Conservation (phyloP, 129 eudicot species). For the Lactuca sativa region DNA sequence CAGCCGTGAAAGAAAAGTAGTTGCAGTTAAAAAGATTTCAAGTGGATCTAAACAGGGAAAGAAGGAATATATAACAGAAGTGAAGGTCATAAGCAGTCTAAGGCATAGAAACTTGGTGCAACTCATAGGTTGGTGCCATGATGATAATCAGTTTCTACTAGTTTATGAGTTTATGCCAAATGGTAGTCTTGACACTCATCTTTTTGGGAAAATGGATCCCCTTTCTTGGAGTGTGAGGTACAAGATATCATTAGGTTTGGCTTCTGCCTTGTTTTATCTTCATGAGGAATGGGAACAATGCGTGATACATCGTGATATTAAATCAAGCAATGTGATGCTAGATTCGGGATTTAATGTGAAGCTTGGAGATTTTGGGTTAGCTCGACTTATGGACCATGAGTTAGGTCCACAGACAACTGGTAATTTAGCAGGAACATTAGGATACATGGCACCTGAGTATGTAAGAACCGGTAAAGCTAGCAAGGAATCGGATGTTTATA, state of each 20-base stretch:
- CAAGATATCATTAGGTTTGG: constrained; percentile 51
- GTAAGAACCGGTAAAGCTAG: constrained; percentile 46
- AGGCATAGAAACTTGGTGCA: constrained; percentile 63
- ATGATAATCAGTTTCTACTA: constrained; percentile 42
- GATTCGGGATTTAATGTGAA: constrained; percentile 56
- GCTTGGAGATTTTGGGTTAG: constrained; percentile 75
- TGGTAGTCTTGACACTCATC: constrained; percentile 53
- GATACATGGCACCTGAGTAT: constrained; percentile 62
- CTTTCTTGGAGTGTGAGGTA: constrained; percentile 50
- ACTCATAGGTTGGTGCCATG: constrained; percentile 71
- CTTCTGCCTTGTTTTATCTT: constrained; percentile 58
- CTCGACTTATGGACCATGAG: constrained; percentile 59
- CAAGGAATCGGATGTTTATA: constrained; percentile 55
- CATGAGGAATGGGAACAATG: constrained; percentile 68
- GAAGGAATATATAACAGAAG: constrained; percentile 55
- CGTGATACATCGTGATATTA: constrained; percentile 66
- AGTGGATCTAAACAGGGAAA: constrained; percentile 62
- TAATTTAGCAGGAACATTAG: constrained; percentile 46
- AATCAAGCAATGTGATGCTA: constrained; percentile 63
- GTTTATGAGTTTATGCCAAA: constrained; percentile 64
- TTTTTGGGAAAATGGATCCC: constrained; percentile 38
- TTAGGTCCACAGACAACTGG: constrained; percentile 47
- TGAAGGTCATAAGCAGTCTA: constrained; percentile 50
- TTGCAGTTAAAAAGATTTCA: constrained; percentile 59
- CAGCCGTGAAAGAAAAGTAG: constrained; percentile 23